Conservation (phyloP, 345 rosid species). For the Tarenaya hassleriana region DNA sequence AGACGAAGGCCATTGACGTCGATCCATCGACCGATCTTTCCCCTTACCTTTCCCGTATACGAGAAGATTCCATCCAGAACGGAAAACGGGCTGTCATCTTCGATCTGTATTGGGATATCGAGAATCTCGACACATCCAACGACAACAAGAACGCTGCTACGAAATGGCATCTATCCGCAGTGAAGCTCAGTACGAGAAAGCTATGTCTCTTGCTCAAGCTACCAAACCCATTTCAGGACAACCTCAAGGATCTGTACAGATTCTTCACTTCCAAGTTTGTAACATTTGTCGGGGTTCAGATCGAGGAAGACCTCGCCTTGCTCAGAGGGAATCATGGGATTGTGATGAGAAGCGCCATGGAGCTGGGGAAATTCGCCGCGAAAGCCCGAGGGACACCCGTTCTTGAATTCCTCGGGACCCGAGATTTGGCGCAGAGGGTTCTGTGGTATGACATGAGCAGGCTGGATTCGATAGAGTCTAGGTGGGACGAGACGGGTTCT, state of each 20-base stretch:
- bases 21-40: constrained; percentile 22
- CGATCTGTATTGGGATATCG: constrained; percentile 23
- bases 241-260: constrained; percentile 22
- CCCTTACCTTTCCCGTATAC: constrained; percentile 21
- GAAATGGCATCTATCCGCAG: constrained; percentile 19
- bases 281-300: constrained; percentile 28
- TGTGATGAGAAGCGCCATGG: constrained; percentile 20
- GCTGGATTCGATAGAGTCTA: constrained; percentile 26
- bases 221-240: constrained; percentile 19
- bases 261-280: constrained; percentile 30
- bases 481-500: constrained; percentile 17
- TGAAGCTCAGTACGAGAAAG: constrained; percentile 27
- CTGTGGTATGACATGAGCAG: constrained; percentile 27
- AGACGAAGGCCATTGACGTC: constrained; percentile 24
- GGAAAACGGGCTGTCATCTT: constrained; percentile 21
- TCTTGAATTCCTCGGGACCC: constrained; percentile 27
- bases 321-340: constrained; percentile 25
- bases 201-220: constrained; percentile 23
- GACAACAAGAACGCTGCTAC: no score
- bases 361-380: constrained; percentile 23
- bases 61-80: constrained; percentile 24
- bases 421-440: constrained; percentile 25
- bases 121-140: not conserved
- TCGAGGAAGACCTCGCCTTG: constrained; percentile 24
- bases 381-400: constrained; percentile 21